phyloP scores from a whole-genome alignment of 768 basidiomycete genomes.

The Pulveroboletus sp. region DNA sequence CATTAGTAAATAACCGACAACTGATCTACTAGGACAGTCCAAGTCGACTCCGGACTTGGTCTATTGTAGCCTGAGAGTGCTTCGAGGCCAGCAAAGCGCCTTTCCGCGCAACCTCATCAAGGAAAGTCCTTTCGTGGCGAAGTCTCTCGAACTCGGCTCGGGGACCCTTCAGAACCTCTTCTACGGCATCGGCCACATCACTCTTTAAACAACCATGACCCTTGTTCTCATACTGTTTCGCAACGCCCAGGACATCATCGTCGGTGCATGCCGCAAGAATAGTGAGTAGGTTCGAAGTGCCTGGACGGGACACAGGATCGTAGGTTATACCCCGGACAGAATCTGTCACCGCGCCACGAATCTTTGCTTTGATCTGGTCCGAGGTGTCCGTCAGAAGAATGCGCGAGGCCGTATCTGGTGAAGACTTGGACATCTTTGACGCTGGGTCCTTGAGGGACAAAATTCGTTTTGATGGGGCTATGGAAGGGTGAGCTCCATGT shows the following conservation, averaged over 20 bases:
- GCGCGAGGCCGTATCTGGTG: conserved; percentile 70
- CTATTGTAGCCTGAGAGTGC: conserved; percentile 59
- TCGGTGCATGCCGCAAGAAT: conserved; percentile 74
- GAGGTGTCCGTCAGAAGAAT: conserved; percentile 80
- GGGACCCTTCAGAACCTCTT: conserved; percentile 59
- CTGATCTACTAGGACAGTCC: conserved; percentile 42
- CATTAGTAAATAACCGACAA: conserved; percentile 19
- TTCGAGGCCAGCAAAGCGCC: conserved; percentile 63
- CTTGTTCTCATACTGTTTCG: conserved; percentile 46
- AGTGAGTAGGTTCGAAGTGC: conserved; percentile 73
- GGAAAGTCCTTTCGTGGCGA: conserved; percentile 51
- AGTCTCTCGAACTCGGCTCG: conserved; percentile 66
- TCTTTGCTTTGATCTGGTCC: conserved; percentile 58
- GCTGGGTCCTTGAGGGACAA: conserved; percentile 82
- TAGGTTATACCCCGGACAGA: conserved; percentile 70
- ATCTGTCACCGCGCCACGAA: conserved; percentile 83
- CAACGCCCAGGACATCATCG: conserved; percentile 41
- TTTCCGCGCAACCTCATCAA: conserved; percentile 54
- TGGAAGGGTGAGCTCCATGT: background rate
- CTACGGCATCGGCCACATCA: conserved; percentile 70
- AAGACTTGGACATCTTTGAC: conserved; percentile 95
- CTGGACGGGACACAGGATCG: conserved; percentile 76
- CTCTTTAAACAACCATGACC: conserved; percentile 68
- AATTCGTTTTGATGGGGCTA: conserved; percentile 77
- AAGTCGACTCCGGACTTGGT: conserved; percentile 59